These are phyloP conservation scores for Colletotrichum viniferum DNA, from an alignment of 2,329 filamentous ascomycete genomes.

Conservation along the genomic window DNA sequence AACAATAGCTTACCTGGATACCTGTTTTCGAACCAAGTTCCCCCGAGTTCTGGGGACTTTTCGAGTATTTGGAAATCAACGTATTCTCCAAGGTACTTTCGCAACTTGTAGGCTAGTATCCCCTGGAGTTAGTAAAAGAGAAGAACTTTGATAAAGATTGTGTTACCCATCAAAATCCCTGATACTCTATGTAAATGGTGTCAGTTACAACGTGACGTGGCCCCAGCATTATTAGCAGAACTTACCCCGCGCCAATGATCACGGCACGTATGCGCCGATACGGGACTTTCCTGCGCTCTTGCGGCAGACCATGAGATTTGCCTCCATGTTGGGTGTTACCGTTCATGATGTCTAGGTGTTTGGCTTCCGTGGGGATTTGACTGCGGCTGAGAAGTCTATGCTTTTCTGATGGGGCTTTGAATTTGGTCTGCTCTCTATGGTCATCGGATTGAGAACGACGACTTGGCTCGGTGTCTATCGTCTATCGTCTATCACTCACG, in stretches of 20 bases:
- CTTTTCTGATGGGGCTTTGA: not conserved
- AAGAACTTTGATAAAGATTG: not conserved
- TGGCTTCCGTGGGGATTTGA: not conserved
- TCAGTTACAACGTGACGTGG: not conserved
- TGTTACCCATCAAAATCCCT: not conserved
- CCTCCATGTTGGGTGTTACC: not conserved
- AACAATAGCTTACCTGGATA: not conserved
- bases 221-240: not conserved
- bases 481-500: not conserved
- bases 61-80: not conserved
- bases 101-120: not conserved
- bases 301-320: not conserved
- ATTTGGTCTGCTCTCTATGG: not conserved
- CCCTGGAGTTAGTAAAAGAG: not conserved
- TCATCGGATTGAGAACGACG: not conserved
- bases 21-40: not conserved
- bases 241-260: not conserved
- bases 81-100: not conserved
- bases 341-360: not conserved
- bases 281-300: not conserved
- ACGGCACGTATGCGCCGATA: not conserved
- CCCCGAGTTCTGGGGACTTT: not conserved
- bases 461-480: not conserved
- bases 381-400: not conserved
- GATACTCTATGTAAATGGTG: not conserved